Base-by-base conservation (phyloP, 2,329 filamentous ascomycete genomes). In the Trichoderma gracile region DNA sequence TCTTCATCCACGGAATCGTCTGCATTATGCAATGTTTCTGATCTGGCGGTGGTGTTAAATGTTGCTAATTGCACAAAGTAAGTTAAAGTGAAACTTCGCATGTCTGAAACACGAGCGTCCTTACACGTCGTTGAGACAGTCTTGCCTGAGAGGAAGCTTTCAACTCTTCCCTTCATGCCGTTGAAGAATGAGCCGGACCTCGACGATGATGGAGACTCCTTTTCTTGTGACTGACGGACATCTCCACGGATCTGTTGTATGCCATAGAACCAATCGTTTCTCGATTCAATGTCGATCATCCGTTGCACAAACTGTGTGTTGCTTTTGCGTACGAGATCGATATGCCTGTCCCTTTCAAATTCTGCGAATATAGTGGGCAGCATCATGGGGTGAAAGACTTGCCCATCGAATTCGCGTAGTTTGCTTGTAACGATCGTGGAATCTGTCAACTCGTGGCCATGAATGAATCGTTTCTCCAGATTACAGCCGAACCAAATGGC, bases 281-380 rank as follows among this genome's bases (percentile, higher is more conserved):
- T 21, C 5, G 45, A 49, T 19, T 56, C 60, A 23, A 56, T 63
- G 12, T 63, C 60, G n/a, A 63, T 38, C 25, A 56, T 47, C 12
- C 8, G 57, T 33, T 63, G 61, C 15, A 63, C 14, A 47, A 67
- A 45, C 12, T 64, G 25, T 14, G 38, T 19, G 14, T 63, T 40
- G 3, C 57, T 52, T n/a, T 30, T 21, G 6, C 66, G 53, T 19
- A 66, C 61, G 10, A 66, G 61, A 7, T 54, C 60, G n/a, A 66
- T 33, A 12, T 69, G 68, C 3, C 67, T 65, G 2, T 66, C 65
- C 12, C 68, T 57, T 33, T 69, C 68, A 4, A 69, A 46, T 38
- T 69, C 68, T 1, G 64, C 65, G 47, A 69, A 67, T 5, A 69
- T 66, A 12, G 65, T 49, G 5, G 67, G 67, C 1, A 69, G n/a